These are phyloP conservation scores for Tuber magnatum DNA, from an alignment of 495 filamentous ascomycete genomes.

Conservation along the genomic window DNA sequence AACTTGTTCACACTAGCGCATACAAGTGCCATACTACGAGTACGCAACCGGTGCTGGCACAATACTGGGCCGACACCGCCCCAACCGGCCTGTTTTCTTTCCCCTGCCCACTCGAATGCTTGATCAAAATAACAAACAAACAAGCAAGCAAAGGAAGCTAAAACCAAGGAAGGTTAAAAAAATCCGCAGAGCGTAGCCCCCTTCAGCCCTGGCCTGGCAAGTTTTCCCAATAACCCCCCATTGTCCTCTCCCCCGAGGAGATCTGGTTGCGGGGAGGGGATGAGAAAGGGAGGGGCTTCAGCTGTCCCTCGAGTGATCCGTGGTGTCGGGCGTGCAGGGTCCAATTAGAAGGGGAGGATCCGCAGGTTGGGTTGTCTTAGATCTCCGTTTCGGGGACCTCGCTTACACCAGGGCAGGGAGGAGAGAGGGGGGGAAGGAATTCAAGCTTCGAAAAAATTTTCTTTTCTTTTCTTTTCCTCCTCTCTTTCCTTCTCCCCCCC, in stretches of 20 bases:
- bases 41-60: not conserved
- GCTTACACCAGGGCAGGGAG: not conserved
- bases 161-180: not conserved
- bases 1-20: not conserved
- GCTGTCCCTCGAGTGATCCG: constrained; percentile 3
- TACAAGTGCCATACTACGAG: not conserved
- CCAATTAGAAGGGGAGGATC: not conserved
- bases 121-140: not conserved
- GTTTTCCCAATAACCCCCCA: not conserved
- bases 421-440: not conserved
- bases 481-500: not conserved
- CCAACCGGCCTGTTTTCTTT: not conserved
- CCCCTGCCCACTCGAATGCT: not conserved
- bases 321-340: not conserved
- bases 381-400: not conserved
- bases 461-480: not conserved
- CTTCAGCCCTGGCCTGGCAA: constrained; percentile 1
- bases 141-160: not conserved
- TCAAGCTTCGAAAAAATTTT: not conserved
- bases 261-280: not conserved
- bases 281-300: not conserved
- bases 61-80: not conserved
- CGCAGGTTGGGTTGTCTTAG: not conserved
- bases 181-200: not conserved
- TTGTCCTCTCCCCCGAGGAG: not conserved